Percentiles rank a stretch among this genome's conserved stretches.
These are phyloP conservation scores for Talaromyces borbonicus DNA, from an alignment of 495 filamentous ascomycete genomes.

Conservation along the genomic window DNA sequence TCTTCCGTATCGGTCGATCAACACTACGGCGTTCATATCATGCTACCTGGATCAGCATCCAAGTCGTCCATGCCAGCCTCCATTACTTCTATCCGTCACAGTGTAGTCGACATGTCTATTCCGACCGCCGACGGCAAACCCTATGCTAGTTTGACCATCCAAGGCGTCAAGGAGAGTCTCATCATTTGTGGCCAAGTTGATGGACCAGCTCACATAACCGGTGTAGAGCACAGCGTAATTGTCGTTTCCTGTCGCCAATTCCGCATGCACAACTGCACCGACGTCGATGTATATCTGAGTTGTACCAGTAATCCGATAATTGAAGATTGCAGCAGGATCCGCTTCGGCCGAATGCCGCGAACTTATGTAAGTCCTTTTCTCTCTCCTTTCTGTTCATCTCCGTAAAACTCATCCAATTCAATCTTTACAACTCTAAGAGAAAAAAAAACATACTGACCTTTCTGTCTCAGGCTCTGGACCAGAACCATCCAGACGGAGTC, in stretches of 20 bases:
- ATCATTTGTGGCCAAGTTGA: conserved; percentile 67
- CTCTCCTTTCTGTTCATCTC: neutral
- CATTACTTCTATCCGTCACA: conserved; percentile 58
- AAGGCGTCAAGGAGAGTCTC: conserved; percentile 56
- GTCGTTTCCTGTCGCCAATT: conserved; percentile 74
- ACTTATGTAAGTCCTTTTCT: conserved; percentile 47
- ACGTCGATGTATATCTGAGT: conserved; percentile 73
- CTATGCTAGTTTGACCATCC: conserved; percentile 66
- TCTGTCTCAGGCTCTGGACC: conserved; percentile 23
- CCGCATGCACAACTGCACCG: conserved; percentile 75
- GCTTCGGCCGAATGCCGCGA: conserved; percentile 66
- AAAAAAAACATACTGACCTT: too few species aligned
- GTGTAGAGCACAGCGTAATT: conserved; percentile 59
- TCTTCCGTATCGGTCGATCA: conserved; percentile 54
- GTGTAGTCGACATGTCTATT: conserved; percentile 69
- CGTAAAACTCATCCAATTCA: neutral
- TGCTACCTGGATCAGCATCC: conserved; percentile 58
- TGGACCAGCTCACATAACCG: conserved; percentile 75
- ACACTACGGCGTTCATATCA: conserved; percentile 52
- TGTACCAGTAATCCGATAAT: conserved; percentile 84
- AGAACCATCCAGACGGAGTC: conserved; percentile 25
- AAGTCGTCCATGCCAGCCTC: conserved; percentile 59
- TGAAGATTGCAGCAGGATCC: conserved; percentile 70
- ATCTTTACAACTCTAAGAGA: too few species aligned
- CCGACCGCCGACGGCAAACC: conserved; percentile 51